Evolutionary conservation across 2,329 filamentous ascomycete species (phyloP).

Genomic region (Aureobasidium sp.): DNA sequence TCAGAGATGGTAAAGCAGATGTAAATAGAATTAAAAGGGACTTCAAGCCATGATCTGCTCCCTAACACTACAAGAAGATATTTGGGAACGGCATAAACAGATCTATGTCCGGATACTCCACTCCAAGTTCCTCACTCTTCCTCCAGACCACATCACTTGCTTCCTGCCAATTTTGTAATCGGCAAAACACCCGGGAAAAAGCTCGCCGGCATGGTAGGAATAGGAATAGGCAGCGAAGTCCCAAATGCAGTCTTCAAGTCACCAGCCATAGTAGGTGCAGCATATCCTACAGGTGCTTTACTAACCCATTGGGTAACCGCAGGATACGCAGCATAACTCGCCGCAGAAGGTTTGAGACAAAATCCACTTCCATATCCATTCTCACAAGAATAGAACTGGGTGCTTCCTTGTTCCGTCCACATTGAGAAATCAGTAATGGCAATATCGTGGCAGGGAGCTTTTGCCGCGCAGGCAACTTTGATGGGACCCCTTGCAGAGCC

Average conservation of each 20-base stretch:
- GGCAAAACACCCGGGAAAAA: constrained; percentile 41
- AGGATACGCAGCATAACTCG: constrained; percentile 32
- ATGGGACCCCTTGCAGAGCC: constrained; percentile 59
- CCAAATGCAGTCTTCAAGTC: constrained; percentile 36
- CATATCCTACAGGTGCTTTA: constrained; percentile 41
- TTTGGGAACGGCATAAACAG: too few species aligned
- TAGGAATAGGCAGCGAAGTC: constrained; percentile 42
- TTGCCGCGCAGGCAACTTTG: constrained; percentile 57
- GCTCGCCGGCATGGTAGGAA: constrained; percentile 44
- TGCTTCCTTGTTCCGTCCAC: constrained; percentile 53
- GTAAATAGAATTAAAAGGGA: too few species aligned
- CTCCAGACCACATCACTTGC: too few species aligned
- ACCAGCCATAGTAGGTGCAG: constrained; percentile 41
- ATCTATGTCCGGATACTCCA: too few species aligned
- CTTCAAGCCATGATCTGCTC: too few species aligned
- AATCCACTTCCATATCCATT: constrained; percentile 55
- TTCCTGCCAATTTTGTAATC: constrained; percentile 16
- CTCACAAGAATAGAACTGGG: constrained; percentile 50
- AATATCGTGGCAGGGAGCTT: constrained; percentile 59
- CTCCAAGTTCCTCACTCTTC: too few species aligned
- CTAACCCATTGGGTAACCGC: constrained; percentile 39
- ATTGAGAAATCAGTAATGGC: constrained; percentile 58
- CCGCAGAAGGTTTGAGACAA: constrained; percentile 48
- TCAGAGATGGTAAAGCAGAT: too few species aligned
- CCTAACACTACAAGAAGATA: too few species aligned